A percentile compares a stretch with the other conserved stretches of the same genome.
Conservation (phyloP, 2,329 filamentous ascomycete genomes). For the Penicillium sclerotigenum region DNA sequence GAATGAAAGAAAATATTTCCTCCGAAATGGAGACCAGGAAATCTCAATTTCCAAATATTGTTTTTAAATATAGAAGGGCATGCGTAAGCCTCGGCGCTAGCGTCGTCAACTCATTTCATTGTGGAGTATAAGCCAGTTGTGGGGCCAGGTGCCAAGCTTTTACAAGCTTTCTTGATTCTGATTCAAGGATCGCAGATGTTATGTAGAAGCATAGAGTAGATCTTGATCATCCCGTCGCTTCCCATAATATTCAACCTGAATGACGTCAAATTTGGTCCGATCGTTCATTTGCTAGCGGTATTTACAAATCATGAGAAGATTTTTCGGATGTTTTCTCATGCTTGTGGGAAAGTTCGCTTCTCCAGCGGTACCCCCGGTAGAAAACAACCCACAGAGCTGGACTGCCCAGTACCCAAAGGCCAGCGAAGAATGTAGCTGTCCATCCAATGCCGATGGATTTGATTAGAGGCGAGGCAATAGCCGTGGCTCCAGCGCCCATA, state of each 20-base stretch:
- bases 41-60: not conserved
- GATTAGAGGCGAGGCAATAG: slow-evolving; percentile 21
- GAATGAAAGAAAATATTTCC: not conserved
- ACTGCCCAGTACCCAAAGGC: slow-evolving; percentile 21
- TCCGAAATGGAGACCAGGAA: not conserved
- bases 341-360: not conserved
- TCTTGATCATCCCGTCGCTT: not conserved
- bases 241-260: not conserved
- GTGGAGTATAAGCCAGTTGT: slow-evolving; percentile 7
- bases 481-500: slow-evolving; percentile 25
- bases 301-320: not conserved
- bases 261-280: not conserved
- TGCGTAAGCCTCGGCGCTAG: slow-evolving; percentile 26
- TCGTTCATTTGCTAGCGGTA: not conserved
- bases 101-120: slow-evolving; percentile 21
- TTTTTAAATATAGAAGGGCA: slow-evolving; percentile 17
- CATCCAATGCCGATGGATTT: slow-evolving; percentile 26
- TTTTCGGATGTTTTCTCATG: not conserved
- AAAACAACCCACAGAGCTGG: slow-evolving; percentile 22
- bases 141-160: slow-evolving; percentile 14
- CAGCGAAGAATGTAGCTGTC: slow-evolving; percentile 23
- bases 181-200: not conserved
- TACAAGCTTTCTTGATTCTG: slow-evolving; percentile 17
- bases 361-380: slow-evolving; percentile 18
- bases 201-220: not conserved